Evolutionary conservation across 1,284 basidiomycete genomes (phyloP), one percentile per base, ranked within the genome.

Genomic region (Entoloma clypeatum): DNA sequence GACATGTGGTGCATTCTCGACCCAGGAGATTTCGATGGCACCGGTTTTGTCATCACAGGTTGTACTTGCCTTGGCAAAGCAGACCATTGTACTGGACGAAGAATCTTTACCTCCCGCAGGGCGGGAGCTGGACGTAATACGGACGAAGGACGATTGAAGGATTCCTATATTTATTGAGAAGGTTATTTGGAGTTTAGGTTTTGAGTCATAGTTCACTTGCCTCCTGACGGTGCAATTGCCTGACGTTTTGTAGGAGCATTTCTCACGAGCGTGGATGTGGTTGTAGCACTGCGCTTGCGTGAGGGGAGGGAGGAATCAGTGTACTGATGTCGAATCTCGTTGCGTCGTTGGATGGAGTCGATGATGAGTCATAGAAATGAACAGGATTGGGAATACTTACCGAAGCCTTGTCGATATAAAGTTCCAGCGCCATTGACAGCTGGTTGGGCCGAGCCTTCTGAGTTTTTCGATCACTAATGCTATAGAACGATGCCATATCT

Each of bases 321-420:
- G 4, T 29, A 4, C 17, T 16, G 4, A 29, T 4, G 28, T 4
- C n/a, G 10, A 11, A 29, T 13, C 28, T 29, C n/a, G 10, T 29
- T 4, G 10, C n/a, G 28, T 6, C 10, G 17, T 6, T 5, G n/a
- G 10, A n/a, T 29, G 5, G 17, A 29, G 4, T 16, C 10, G 17
- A 5, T 4, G 4, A 28, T 9, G 29, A 21, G 22, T 18, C 18
- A 22, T 30, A 11, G 19, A 5, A 23, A 17, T 37, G 6, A 35
- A 21, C 4, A 17, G 36, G 16, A 22, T 14, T 14, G 22, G 32
- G 14, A 25, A 19, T 10, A 36, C 14, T 7, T 26, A 52, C 46
- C 13, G 22, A 11, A 9, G 36, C 33, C 42, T 49, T 46, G 27
- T 53, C 41, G 18, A 53, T 44, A 28, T 44, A 53, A 4, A 53